Evolutionary conservation across 257 asterid species (phyloP).

Genomic region (Capsicum chinense): DNA sequence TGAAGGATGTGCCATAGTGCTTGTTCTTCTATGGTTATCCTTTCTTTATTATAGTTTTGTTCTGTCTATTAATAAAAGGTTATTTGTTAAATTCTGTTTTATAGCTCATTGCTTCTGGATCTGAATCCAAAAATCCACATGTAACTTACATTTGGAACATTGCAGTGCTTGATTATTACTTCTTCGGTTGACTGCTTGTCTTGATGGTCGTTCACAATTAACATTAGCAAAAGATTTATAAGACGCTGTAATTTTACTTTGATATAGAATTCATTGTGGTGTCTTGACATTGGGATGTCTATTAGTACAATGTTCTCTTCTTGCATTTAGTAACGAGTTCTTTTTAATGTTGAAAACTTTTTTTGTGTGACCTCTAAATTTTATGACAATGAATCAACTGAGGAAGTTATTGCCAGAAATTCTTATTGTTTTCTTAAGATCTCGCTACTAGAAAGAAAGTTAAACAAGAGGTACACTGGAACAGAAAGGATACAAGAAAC

Average conservation of each 20-base stretch:
- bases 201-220: not conserved
- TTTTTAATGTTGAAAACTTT: not conserved
- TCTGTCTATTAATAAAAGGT: not conserved
- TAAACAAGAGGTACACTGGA: not conserved
- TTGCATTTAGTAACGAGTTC: slow-evolving; percentile 9
- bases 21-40: slow-evolving; percentile 31
- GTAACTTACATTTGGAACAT: not conserved
- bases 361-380: not conserved
- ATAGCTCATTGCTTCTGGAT: not conserved
- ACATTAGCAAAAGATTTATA: slow-evolving; percentile 58
- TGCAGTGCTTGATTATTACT: slow-evolving; percentile 64
- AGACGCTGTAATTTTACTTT: slow-evolving; percentile 31
- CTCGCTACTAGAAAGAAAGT: not conserved
- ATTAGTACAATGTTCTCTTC: not conserved
- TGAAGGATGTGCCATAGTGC: slow-evolving; percentile 63
- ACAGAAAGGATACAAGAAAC: not conserved
- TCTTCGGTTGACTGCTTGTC: slow-evolving; percentile 20
- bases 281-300: not conserved
- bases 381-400: not conserved
- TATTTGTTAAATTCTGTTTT: not conserved
- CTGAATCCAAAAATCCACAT: no score
- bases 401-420: not conserved
- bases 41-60: not conserved
- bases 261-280: not conserved
- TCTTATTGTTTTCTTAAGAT: not conserved